Evolutionary conservation across 352 stramenopile genomes (phyloP).

Genomic region (Phytophthora tentaculata): DNA sequence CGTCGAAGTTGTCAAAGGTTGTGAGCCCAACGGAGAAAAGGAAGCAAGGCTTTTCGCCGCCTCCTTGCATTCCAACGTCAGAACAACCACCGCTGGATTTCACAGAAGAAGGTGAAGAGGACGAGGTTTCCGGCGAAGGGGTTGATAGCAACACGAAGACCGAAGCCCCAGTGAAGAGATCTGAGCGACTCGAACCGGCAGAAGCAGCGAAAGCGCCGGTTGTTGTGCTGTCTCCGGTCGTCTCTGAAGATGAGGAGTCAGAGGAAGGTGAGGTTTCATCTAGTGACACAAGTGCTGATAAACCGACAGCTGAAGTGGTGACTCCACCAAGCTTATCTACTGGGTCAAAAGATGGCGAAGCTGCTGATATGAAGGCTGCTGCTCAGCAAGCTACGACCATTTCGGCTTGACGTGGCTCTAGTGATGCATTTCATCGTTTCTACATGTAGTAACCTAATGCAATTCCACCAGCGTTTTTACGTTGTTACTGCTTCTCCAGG

Average conservation of each 20-base stretch:
- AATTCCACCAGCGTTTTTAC: conserved; percentile 11
- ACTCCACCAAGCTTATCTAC: conserved; percentile 18
- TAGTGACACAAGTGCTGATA: conserved; percentile 5
- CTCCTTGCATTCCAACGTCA: conserved; percentile 33
- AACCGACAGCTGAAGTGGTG: conserved; percentile 4
- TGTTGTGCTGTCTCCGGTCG: conserved; percentile 15
- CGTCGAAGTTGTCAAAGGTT: conserved; percentile 35
- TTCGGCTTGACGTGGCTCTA: conserved; percentile 28
- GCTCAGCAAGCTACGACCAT: conserved; percentile 32
- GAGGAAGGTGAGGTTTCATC: conserved; percentile 20
- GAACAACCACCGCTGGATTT: conserved; percentile 38
- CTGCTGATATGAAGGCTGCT: conserved; percentile 23
- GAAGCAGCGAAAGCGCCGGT: conserved; percentile 6
- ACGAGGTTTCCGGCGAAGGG: neutral
- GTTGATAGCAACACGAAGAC: neutral
- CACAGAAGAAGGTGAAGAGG: conserved; percentile 26
- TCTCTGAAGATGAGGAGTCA: conserved; percentile 32
- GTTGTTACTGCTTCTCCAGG: conserved; percentile 12
- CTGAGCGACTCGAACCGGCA: conserved; percentile 10
- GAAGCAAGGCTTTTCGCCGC: conserved; percentile 31
- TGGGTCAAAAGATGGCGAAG: conserved; percentile 7
- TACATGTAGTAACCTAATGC: conserved; percentile 28
- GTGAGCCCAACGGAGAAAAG: conserved; percentile 42
- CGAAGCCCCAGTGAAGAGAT: conserved; percentile 1
- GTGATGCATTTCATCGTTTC: conserved; percentile 26